Conservation (phyloP, 176 grass and related monocot genomes). For the Leersia perrieri region DNA sequence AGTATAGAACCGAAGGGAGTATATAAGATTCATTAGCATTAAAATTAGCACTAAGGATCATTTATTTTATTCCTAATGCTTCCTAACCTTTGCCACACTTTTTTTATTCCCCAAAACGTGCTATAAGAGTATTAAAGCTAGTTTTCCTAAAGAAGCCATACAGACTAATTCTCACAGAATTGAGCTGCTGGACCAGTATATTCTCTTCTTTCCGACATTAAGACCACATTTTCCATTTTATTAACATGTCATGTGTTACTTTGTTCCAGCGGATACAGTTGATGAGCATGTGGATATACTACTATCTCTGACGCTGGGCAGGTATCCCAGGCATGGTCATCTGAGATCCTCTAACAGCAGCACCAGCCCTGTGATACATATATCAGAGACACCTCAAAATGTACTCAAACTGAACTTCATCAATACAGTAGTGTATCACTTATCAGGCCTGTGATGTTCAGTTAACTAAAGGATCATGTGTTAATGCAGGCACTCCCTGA, state of each 20-base stretch:
- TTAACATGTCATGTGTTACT: conserved; percentile 5
- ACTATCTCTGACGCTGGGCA: conserved; percentile 50
- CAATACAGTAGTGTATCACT: background rate
- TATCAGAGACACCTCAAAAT: conserved; percentile 27
- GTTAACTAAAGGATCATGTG: conserved; percentile 19
- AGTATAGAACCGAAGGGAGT: too few species aligned
- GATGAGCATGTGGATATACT: conserved; percentile 54
- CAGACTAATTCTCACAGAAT: background rate
- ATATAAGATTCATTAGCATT: background rate
- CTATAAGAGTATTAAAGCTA: background rate
- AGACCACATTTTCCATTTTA: background rate
- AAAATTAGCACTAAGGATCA: conserved; percentile 15
- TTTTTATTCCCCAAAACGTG: background rate
- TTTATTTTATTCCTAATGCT: background rate
- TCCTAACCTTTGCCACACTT: background rate
- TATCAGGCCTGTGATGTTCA: conserved; percentile 5
- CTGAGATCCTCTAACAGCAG: background rate
- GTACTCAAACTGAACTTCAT: background rate
- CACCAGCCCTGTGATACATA: conserved; percentile 17
- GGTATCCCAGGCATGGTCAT: conserved; percentile 29
- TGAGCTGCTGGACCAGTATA: background rate
- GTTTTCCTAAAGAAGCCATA: conserved; percentile 2
- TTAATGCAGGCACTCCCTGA: conserved; percentile 24
- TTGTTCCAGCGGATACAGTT: conserved; percentile 41
- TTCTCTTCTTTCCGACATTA: background rate